Percentiles rank a stretch among this genome's conserved stretches.
Evolutionary conservation across 495 filamentous ascomycete species (phyloP).

Genomic region (Penicillium cinerascens): DNA sequence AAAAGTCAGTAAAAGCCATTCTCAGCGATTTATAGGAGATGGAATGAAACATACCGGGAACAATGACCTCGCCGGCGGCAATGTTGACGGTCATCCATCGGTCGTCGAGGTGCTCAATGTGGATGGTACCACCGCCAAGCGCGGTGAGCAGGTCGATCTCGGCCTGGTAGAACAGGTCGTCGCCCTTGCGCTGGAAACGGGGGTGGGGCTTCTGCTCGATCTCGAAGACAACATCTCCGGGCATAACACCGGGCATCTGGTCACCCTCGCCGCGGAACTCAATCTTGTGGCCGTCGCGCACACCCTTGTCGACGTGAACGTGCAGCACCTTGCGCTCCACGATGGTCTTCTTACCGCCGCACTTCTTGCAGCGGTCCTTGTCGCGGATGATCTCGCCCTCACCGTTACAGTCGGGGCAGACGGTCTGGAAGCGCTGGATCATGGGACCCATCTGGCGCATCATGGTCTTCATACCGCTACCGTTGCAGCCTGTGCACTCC

Average conservation of each 20-base stretch:
- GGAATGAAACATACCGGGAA: conserved; percentile 66
- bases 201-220: conserved; percentile 97
- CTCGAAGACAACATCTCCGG: conserved; percentile 94
- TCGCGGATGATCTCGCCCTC: conserved; percentile 96
- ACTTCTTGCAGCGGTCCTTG: conserved; percentile 92
- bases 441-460: conserved; percentile 99
- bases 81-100: conserved; percentile 92
- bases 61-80: conserved; percentile 87
- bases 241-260: conserved; percentile 86
- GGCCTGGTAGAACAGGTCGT: conserved; percentile 92
- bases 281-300: conserved; percentile 89
- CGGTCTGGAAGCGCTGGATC: conserved; percentile 99
- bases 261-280: conserved; percentile 96
- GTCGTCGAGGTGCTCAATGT: conserved; percentile 95
- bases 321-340: conserved; percentile 97
- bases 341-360: conserved; percentile 93
- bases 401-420: conserved; percentile 96
- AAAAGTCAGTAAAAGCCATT: conserved; percentile 15
- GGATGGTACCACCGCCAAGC: conserved; percentile 81
- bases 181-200: conserved; percentile 92
- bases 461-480: conserved; percentile 98
- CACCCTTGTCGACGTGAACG: conserved; percentile 94
- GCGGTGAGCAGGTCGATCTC: conserved; percentile 97
- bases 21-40: not conserved
- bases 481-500: conserved; percentile 85